Percentiles rank a stretch among this genome's conserved stretches.
phyloP scores from a whole-genome alignment of 2,329 filamentous ascomycete species.

The Nemania abortiva region DNA sequence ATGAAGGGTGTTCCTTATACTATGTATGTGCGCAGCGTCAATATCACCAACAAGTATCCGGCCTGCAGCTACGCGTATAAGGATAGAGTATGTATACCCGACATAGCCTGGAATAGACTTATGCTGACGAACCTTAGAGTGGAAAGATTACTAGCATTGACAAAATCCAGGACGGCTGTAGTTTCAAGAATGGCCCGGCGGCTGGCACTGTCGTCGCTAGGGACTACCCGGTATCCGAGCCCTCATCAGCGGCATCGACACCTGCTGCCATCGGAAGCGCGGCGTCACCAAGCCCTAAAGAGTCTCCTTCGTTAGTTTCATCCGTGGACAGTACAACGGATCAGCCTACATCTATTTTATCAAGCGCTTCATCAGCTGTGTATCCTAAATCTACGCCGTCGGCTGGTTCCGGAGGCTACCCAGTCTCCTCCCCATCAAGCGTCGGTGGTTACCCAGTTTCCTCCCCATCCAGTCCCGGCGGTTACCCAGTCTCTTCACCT shows the following conservation, averaged over 20 bases:
- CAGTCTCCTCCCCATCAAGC: conserved; percentile 21
- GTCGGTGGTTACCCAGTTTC: conserved; percentile 44
- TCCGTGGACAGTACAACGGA: not conserved
- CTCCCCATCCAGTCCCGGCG: conserved; percentile 20
- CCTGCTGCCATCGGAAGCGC: not conserved
- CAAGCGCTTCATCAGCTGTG: conserved; percentile 3
- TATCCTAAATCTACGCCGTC: conserved; percentile 11
- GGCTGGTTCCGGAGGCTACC: conserved; percentile 32
- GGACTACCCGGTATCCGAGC: not conserved
- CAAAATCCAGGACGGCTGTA: conserved; percentile 45
- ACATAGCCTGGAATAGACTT: not conserved
- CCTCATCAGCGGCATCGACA: conserved; percentile 5
- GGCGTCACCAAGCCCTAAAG: not conserved
- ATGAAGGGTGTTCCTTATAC: conserved; percentile 47
- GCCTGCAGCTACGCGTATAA: conserved; percentile 50
- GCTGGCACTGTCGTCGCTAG: conserved; percentile 30
- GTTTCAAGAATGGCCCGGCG: conserved; percentile 34
- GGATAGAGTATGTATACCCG: conserved; percentile 44
- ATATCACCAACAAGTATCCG: conserved; percentile 52
- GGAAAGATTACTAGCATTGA: conserved; percentile 46
- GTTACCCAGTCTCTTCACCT: conserved; percentile 33
- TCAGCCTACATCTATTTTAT: conserved; percentile 13
- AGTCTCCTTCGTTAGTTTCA: conserved; percentile 5
- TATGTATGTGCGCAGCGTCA: conserved; percentile 51
- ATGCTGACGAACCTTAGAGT: conserved; percentile 43